Evolutionary conservation across 2,329 filamentous ascomycete species (phyloP), one percentile per base, ranked within the genome.

Genomic region (Stagonosporopsis rhizophila): DNA sequence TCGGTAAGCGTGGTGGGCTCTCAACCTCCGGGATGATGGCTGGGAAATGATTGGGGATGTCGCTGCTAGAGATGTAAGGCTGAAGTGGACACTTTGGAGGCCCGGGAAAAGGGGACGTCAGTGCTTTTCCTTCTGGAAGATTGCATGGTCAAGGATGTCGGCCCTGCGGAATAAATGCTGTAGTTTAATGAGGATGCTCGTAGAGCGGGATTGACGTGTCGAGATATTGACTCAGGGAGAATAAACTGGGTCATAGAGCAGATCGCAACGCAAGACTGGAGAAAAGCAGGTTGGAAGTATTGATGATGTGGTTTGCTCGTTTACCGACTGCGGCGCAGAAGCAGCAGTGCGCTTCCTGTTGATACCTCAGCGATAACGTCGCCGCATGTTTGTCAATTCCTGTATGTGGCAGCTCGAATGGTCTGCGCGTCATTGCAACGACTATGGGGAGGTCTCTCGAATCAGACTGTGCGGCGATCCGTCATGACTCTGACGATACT

Each of bases 401-500:
- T n/a, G 15, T 35, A 7, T 42, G 34, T 41, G 22, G 53, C 53
- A 45, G 47, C 42, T 45, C 41, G 47, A 47, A 22, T 42, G 30
- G 42, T 47, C 42, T 42, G 46, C 47, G 28, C 20, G 8, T 40
- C 25, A 22, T 38, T n/a, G 32, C 25, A n/a, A 45, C 20, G 22
- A 38, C 40, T 40, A 35, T 37, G 11, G 22, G 15, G 19, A 4
- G 4, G 8, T 14, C 30, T 4, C 30, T 38, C 41, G 46, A 51
- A 56, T 75, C 80, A 96, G 68, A 96, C 94, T 69, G 90, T 95
- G 72, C 95, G 88, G 81, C 94, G 91, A 82, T 99, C 95, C 38
- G 92, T 95, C 93, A 99, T 97, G 65, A 92, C 92, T 69, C 95
- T 87, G 61, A 92, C 91, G 78, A 99, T 95, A 76, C 90, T 79